Conservation (phyloP, 1,284 basidiomycete genomes). For the Pyrrhoderma noxium region DNA sequence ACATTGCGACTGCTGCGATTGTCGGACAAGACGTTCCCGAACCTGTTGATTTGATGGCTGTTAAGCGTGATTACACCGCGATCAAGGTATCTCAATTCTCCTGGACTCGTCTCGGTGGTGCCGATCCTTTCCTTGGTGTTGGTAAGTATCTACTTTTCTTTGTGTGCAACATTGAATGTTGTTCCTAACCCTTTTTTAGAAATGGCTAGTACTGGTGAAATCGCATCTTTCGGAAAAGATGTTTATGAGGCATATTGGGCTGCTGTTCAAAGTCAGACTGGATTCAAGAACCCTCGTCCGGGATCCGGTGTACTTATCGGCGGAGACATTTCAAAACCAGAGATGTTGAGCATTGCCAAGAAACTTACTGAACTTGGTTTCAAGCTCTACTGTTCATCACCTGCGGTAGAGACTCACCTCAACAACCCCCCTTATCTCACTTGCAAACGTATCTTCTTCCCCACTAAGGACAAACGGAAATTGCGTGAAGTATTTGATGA, state of each 20-base stretch:
- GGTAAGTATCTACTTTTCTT: constrained; percentile 61
- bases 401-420: constrained; percentile 83
- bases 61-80: constrained; percentile 87
- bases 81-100: constrained; percentile 99
- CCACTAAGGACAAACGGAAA: constrained; percentile 94
- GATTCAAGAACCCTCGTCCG: constrained; percentile 89
- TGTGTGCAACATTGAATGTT: background rate
- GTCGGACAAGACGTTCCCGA: constrained; percentile 85
- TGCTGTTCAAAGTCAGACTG: constrained; percentile 80
- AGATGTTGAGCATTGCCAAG: constrained; percentile 77
- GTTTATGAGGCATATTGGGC: constrained; percentile 98
- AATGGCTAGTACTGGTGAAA: constrained; percentile 98
- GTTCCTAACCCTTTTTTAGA: constrained; percentile 39
- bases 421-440: constrained; percentile 74
- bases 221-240: constrained; percentile 94
- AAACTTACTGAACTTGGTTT: constrained; percentile 76
- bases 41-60: constrained; percentile 89
- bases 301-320: constrained; percentile 91
- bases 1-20: constrained; percentile 90
- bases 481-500: constrained; percentile 90
- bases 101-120: constrained; percentile 91
- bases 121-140: constrained; percentile 95
- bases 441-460: constrained; percentile 92
- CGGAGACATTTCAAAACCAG: constrained; percentile 76
- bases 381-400: constrained; percentile 86